Base-by-base conservation (phyloP, 116 monocot genomes). In the Papilionanthe hybrid region DNA sequence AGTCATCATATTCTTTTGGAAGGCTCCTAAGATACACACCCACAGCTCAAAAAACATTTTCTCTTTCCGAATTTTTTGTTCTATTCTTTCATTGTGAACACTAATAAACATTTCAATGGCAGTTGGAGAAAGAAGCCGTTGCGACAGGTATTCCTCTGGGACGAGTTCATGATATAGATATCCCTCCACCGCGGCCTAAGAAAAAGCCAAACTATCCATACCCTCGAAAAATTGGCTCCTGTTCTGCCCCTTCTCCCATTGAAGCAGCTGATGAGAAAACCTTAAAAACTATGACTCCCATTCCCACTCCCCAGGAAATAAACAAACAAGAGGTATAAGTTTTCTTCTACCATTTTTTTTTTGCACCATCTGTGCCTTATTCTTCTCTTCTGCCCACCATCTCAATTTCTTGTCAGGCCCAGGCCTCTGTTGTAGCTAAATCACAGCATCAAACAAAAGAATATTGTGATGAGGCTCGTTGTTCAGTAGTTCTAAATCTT, bases 151-250 rank as follows among this genome's bases (percentile, higher is more conserved):
- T 87, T 73, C 84, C 92, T 5, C 29, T 83, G 55, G 89, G 89
- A 44, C 89, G 92, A 86, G 81, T 89, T 78, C 83, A 88, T 82
- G 87, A 90, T 72, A 93, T 99, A 71, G 91, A 99, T 45, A 95
- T 98, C 69, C 99, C 99, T 84, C 99, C 99, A 76, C 99, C 99
- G 47, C 86, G 99, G 18, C 99, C 99, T 72, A 95, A 99, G 79
- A 86, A 90, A 71, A 98, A 95, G 71, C 98, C 98, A 69, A 93
- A 75, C 81, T 86, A 86, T 86, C 95, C 99, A 77, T 99, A 95
- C 81, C 95, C 99, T 60, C 87, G 93, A 66, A 99, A 95, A 73
- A 87, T 56, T 10, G 76, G 85, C 63, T 55, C 76, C 79, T 67
- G 82, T 56, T 32, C 79, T 29, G 74, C 81, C 55, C 55, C 76